Conservation (phyloP, 345 rosid species). For the Rhodomyrtus tomentosa region DNA sequence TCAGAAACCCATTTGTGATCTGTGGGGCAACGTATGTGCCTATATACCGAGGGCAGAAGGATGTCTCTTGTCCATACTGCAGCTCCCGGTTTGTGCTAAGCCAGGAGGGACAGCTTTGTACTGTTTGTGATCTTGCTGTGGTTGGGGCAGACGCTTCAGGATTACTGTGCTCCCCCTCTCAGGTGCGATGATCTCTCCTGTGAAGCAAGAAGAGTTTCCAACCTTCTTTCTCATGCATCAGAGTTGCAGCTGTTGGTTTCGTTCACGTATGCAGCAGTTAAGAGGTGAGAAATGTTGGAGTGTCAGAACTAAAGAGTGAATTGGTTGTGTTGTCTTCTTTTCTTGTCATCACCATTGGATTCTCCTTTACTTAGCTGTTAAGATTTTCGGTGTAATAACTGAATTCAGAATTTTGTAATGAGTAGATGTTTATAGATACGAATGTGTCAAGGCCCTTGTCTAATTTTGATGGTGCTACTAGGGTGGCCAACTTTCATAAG, state of each 20-base stretch:
- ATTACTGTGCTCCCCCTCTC: constrained; percentile 78
- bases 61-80: constrained; percentile 80
- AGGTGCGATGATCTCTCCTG: constrained; percentile 34
- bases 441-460: background rate
- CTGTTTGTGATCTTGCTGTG: constrained; percentile 70
- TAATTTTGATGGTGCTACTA: background rate
- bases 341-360: background rate
- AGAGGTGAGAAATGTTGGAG: background rate
- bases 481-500: background rate
- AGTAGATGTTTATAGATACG: constrained; percentile 4
- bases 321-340: background rate
- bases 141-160: constrained; percentile 96
- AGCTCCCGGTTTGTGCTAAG: constrained; percentile 62
- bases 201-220: background rate
- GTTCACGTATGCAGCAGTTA: background rate
- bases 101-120: constrained; percentile 65
- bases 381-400: constrained; percentile 2
- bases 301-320: background rate
- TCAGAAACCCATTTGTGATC: constrained; percentile 85
- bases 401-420: background rate
- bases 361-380: background rate
- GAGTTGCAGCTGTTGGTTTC: background rate
- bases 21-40: constrained; percentile 92
- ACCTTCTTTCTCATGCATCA: background rate
- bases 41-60: constrained; percentile 85